These are phyloP conservation scores for Chlorella ohadii DNA, from an alignment of 139 green algal species.

Conservation along the genomic window DNA sequence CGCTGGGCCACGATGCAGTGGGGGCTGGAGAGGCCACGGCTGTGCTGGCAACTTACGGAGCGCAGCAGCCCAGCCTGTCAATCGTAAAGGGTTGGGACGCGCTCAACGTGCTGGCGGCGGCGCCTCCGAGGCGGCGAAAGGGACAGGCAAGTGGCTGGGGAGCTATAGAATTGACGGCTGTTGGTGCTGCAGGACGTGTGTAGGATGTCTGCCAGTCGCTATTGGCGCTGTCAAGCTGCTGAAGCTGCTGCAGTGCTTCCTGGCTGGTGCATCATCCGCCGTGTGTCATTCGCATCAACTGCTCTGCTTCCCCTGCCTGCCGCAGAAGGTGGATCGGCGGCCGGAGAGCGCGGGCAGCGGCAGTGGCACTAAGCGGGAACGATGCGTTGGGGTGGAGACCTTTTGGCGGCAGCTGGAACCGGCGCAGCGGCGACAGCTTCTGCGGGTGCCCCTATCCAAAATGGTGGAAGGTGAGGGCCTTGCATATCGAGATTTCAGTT, in stretches of 20 bases:
- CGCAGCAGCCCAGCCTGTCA: constrained; percentile 42
- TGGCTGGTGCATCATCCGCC: background rate
- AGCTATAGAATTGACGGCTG: background rate
- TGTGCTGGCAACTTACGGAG: constrained; percentile 5
- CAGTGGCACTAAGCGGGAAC: constrained; percentile 33
- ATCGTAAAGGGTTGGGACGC: constrained; percentile 32
- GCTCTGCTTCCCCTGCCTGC: too few relatives aligned
- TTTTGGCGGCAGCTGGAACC: constrained; percentile 39
- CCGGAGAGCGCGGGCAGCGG: background rate
- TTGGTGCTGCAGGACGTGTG: too few relatives aligned
- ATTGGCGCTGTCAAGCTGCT: background rate
- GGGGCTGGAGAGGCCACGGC: constrained; percentile 1
- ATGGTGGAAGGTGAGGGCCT: constrained; percentile 28
- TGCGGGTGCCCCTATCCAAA: constrained; percentile 23
- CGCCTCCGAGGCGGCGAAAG: background rate
- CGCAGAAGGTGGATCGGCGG: constrained; percentile 13
- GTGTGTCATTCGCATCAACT: background rate
- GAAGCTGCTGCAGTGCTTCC: background rate
- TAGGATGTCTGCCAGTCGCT: background rate
- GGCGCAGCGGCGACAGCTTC: background rate
- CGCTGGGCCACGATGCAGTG: background rate
- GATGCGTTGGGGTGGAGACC: constrained; percentile 30
- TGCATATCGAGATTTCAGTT: too few relatives aligned
- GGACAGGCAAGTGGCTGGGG: background rate
- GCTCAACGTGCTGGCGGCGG: constrained; percentile 14